Conservation (phyloP, 1,284 basidiomycete genomes). For the Neotropicomus parvogracilis region DNA sequence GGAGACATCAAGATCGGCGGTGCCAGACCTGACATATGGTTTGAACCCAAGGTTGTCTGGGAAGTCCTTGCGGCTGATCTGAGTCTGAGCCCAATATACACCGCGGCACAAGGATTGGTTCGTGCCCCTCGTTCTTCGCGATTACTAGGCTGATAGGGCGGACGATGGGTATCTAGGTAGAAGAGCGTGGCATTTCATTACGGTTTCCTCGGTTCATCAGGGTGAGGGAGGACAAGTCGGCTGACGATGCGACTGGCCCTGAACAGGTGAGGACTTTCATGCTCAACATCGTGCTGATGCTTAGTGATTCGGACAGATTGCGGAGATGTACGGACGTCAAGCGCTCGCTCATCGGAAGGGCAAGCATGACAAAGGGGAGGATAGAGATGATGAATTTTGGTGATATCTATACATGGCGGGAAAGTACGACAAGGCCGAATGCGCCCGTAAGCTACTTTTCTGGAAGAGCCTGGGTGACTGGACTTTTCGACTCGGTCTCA, state of each 20-base stretch:
- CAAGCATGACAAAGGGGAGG: slow-evolving; percentile 67
- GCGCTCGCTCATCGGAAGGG: slow-evolving; percentile 69
- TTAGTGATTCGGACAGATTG: slow-evolving; percentile 60
- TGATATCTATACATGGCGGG: slow-evolving; percentile 34
- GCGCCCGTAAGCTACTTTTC: slow-evolving; percentile 28
- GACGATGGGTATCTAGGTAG: slow-evolving; percentile 51
- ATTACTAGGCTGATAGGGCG: slow-evolving; percentile 1
- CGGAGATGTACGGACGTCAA: slow-evolving; percentile 93
- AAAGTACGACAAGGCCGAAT: slow-evolving; percentile 2
- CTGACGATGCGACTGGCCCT: slow-evolving; percentile 88
- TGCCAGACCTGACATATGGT: slow-evolving; percentile 93
- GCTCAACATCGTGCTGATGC: slow-evolving; percentile 7
- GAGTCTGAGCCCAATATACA: slow-evolving; percentile 95
- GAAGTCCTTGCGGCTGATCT: slow-evolving; percentile 97
- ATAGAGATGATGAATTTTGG: slow-evolving; percentile 88
- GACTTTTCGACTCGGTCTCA: slow-evolving; percentile 36
- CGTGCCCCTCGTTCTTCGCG: slow-evolving; percentile 33
- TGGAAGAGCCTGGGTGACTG: slow-evolving; percentile 51
- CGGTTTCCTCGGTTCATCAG: slow-evolving; percentile 95
- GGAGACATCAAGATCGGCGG: slow-evolving; percentile 82
- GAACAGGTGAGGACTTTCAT: slow-evolving; percentile 65
- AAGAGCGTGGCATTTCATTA: slow-evolving; percentile 87
- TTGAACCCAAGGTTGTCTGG: slow-evolving; percentile 95
- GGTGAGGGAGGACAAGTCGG: slow-evolving; percentile 88
- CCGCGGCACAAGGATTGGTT: slow-evolving; percentile 93